phyloP scores from a whole-genome alignment of 73 alveolate species.

The Tetrahymena borealis region DNA sequence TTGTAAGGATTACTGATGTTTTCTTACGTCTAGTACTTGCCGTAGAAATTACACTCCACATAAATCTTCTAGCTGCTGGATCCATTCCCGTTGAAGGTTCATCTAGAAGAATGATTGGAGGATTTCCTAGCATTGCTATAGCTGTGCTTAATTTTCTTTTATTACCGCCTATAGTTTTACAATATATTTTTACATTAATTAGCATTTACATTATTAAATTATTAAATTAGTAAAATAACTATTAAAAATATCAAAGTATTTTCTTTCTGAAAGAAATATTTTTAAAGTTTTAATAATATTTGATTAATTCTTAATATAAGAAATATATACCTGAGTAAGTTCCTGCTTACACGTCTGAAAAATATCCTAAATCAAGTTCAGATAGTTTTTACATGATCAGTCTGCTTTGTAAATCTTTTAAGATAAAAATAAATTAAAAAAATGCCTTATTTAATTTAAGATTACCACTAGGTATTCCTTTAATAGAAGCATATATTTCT shows the following conservation, averaged over 20 bases:
- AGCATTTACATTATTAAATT: too few relatives aligned
- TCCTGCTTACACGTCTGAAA: conserved; percentile 70
- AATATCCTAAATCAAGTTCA: conserved; percentile 70
- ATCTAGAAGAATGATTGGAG: conserved; percentile 91
- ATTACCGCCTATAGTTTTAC: too few relatives aligned
- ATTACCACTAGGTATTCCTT: conserved; percentile 69
- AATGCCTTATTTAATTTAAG: background rate
- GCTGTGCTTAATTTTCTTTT: conserved; percentile 93
- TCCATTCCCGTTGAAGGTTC: conserved; percentile 98
- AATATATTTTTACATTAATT: too few relatives aligned
- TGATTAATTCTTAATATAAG: too few relatives aligned
- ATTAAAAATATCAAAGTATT: too few relatives aligned
- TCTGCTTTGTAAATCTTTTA: conserved; percentile 1
- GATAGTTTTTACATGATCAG: conserved; percentile 55
- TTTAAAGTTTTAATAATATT: too few relatives aligned
- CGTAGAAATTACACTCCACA: conserved; percentile 89
- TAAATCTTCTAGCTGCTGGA: conserved; percentile 78
- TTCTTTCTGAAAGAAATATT: too few relatives aligned
- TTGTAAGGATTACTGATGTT: conserved; percentile 67
- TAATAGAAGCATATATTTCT: conserved; percentile 84
- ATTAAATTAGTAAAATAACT: too few relatives aligned
- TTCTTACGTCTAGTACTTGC: conserved; percentile 71
- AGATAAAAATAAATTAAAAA: background rate
- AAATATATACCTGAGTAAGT: conserved; percentile 60
- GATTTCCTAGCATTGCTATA: conserved; percentile 93